Conservation (phyloP, 352 stramenopile species). For the Globisporangium barbulae region DNA sequence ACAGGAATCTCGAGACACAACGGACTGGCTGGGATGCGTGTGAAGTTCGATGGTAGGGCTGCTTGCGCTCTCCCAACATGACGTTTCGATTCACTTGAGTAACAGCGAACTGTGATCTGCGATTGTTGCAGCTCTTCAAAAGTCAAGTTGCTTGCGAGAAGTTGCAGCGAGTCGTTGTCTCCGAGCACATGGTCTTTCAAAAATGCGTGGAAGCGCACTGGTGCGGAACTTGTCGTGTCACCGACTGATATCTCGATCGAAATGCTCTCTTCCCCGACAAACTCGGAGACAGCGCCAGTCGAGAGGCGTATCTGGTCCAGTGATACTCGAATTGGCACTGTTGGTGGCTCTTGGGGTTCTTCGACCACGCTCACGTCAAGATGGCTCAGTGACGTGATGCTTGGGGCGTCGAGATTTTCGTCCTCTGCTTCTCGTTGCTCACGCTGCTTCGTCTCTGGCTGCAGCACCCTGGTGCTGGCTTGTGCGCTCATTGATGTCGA, state of each 20-base stretch:
- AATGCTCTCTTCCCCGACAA: constrained; percentile 34
- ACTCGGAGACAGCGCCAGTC: constrained; percentile 19
- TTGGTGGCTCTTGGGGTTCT: neutral
- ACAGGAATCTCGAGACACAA: neutral
- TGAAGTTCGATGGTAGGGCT: neutral
- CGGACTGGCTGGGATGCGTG: neutral
- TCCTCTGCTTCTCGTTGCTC: neutral
- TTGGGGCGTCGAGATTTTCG: neutral
- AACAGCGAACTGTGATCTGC: constrained; percentile 23
- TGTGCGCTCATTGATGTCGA: neutral
- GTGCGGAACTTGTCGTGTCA: constrained; percentile 15
- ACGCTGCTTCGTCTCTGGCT: neutral
- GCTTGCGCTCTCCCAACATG: constrained; percentile 2
- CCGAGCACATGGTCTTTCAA: constrained; percentile 38
- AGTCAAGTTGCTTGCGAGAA: constrained; percentile 6
- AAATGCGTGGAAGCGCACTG: constrained; percentile 34
- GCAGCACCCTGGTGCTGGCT: neutral
- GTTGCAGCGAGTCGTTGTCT: constrained; percentile 19
- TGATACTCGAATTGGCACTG: constrained; percentile 17
- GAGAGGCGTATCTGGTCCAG: constrained; percentile 36
- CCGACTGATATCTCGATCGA: constrained; percentile 33
- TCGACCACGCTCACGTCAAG: neutral
- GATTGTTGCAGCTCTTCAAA: constrained; percentile 3
- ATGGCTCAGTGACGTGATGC: neutral
- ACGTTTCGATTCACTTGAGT: constrained; percentile 14